Conservation (phyloP, 1,284 basidiomycete species). For the Puccinia triticina region DNA sequence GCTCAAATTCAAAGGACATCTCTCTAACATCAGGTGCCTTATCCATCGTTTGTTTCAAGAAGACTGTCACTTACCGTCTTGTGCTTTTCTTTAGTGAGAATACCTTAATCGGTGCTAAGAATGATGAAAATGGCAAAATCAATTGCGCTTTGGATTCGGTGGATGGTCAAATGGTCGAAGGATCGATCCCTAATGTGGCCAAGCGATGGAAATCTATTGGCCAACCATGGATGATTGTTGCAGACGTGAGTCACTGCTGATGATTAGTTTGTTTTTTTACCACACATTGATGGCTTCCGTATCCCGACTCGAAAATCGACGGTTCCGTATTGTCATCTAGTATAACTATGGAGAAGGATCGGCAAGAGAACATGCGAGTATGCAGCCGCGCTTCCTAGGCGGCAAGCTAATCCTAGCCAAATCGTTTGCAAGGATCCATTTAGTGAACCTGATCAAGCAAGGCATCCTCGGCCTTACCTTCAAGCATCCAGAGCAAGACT, state of each 20-base stretch:
- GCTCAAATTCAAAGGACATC: conserved; percentile 86
- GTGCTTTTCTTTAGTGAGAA: conserved; percentile 54
- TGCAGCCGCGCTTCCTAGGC: conserved; percentile 45
- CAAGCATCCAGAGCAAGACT: conserved; percentile 39
- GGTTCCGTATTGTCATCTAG: conserved; percentile 66
- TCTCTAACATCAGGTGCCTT: conserved; percentile 56
- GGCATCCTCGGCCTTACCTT: conserved; percentile 40
- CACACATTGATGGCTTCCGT: background rate
- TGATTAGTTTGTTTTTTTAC: conserved; percentile 56
- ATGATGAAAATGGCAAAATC: conserved; percentile 87
- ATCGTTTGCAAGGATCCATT: conserved; percentile 97
- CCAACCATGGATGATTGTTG: conserved; percentile 90
- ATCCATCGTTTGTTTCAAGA: background rate
- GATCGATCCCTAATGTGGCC: conserved; percentile 84
- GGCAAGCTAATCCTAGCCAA: too few relatives aligned
- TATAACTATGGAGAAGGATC: conserved; percentile 98
- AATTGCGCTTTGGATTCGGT: conserved; percentile 81
- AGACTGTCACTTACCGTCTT: background rate
- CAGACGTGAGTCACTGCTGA: conserved; percentile 67
- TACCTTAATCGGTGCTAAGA: conserved; percentile 69
- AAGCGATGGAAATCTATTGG: conserved; percentile 79
- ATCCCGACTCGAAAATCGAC: too few relatives aligned
- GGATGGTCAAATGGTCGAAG: conserved; percentile 60
- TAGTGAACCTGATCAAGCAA: conserved; percentile 74
- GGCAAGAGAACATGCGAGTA: conserved; percentile 66